Evolutionary conservation across 148 eudicot genomes (phyloP), one percentile per base, ranked within the genome.

Genomic region (Beta vulgaris): DNA sequence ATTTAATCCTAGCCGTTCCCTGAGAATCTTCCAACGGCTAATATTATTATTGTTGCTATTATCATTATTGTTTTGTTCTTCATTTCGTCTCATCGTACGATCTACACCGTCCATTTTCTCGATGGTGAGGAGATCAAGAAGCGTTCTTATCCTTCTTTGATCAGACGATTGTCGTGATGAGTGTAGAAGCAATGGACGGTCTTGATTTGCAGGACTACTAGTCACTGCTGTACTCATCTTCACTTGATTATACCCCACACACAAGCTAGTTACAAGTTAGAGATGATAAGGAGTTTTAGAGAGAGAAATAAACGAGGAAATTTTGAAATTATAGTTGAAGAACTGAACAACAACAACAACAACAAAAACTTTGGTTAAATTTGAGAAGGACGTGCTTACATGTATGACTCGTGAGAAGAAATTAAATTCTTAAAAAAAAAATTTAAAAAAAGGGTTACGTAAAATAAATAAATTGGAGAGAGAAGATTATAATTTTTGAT

Each of bases 21-120:
- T 82, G 3, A 92, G 64, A 25, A 77, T 63, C 75, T 73, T 85
- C 77, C 91, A 83, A 12, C 93, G 73, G 74, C 60, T 82, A 59
- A 70, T 39, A 10, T 25, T 39, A 9, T n/a, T 25, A 3, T 19
- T 25, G 28, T 6, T 1, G n/a, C n/a, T n/a, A n/a, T n/a, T n/a
- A n/a, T n/a, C n/a, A n/a, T n/a, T n/a, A n/a, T n/a, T n/a, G n/a
- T n/a, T n/a, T n/a, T n/a, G n/a, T 21, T 21, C 55, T 21, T 19
- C 62, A 0, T 58, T 55, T 58, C 66, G 61, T 6, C 39, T 72
- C 62, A 26, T 29, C 16, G 70, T 31, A 31, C 60, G 85, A 84
- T 84, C 90, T 11, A 42, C 72, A 51, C 88, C 87, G 93, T 88
- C 86, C 90, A 90, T 86, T 75, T 81, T 87, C 73, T 88, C 91